These are phyloP conservation scores for Plasmodium sp. DNA, from an alignment of 169 alveolate species.

Conservation along the genomic window DNA sequence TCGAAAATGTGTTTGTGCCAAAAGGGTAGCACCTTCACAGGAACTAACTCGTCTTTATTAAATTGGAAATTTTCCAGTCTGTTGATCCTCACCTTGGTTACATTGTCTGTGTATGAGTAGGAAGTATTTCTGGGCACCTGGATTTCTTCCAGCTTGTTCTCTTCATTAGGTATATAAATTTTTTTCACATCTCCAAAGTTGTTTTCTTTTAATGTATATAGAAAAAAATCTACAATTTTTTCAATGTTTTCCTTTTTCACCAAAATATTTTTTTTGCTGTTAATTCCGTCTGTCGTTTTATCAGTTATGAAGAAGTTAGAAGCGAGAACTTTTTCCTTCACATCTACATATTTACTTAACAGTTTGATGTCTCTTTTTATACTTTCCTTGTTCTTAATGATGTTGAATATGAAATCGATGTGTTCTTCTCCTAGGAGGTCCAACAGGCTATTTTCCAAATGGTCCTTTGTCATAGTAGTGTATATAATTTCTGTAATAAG, in stretches of 20 bases:
- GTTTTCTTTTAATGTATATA: slow-evolving; percentile 12
- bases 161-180: slow-evolving; percentile 67
- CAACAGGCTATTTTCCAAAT: slow-evolving; percentile 29
- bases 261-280: slow-evolving; percentile 1
- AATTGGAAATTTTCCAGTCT: slow-evolving; percentile 52
- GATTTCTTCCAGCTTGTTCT: slow-evolving; percentile 44
- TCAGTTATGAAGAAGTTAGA: slow-evolving; percentile 48
- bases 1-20: slow-evolving; percentile 61
- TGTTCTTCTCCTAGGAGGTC: slow-evolving; percentile 30
- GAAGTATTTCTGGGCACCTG: slow-evolving; percentile 44
- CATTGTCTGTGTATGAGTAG: slow-evolving; percentile 36
- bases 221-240: slow-evolving; percentile 48
- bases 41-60: slow-evolving; percentile 54
- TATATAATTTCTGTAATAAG: slow-evolving; percentile 34
- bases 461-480: slow-evolving; percentile 3
- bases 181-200: slow-evolving; percentile 34
- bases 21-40: slow-evolving; percentile 37
- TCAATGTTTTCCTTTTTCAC: slow-evolving; percentile 44
- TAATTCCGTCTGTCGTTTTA: slow-evolving; percentile 25
- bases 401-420: slow-evolving; percentile 41
- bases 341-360: slow-evolving; percentile 44
- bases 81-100: slow-evolving; percentile 53
- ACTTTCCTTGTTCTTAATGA: slow-evolving; percentile 44
- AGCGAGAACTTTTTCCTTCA: slow-evolving; percentile 44
- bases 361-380: slow-evolving; percentile 43